phyloP scores from a whole-genome alignment of 805 yeast species.

The Pichia kluyveri region DNA sequence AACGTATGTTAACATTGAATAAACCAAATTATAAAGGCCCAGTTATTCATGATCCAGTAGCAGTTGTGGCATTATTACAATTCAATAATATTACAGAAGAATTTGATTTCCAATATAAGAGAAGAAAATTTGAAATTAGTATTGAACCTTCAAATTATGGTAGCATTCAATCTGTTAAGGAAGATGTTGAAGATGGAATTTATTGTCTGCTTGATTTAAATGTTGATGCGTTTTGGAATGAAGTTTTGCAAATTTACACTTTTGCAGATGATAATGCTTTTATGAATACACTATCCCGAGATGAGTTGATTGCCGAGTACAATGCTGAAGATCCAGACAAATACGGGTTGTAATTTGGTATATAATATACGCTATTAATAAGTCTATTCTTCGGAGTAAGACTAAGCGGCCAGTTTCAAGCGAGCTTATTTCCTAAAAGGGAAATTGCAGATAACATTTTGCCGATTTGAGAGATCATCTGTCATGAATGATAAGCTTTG shows the following conservation, averaged over 20 bases:
- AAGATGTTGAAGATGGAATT: conserved; percentile 27
- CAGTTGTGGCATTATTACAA: conserved; percentile 51
- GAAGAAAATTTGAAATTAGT: conserved; percentile 12
- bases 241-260: conserved; percentile 30
- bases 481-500: neutral
- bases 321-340: neutral
- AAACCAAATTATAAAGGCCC: conserved; percentile 47
- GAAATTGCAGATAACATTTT: neutral
- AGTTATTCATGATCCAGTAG: conserved; percentile 75
- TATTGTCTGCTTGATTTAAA: conserved; percentile 33
- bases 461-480: neutral
- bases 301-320: conserved; percentile 5
- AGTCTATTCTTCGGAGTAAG: no score
- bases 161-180: conserved; percentile 9
- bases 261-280: conserved; percentile 24
- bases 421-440: neutral
- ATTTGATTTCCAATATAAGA: conserved; percentile 15
- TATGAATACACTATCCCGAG: conserved; percentile 10
- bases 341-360: neutral
- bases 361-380: neutral
- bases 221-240: conserved; percentile 37
- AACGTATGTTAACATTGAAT: conserved; percentile 32
- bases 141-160: conserved; percentile 8
- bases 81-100: conserved; percentile 22
- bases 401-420: neutral